Conservation (phyloP, 2,329 filamentous ascomycete genomes). For the Apiospora phragmitis region DNA sequence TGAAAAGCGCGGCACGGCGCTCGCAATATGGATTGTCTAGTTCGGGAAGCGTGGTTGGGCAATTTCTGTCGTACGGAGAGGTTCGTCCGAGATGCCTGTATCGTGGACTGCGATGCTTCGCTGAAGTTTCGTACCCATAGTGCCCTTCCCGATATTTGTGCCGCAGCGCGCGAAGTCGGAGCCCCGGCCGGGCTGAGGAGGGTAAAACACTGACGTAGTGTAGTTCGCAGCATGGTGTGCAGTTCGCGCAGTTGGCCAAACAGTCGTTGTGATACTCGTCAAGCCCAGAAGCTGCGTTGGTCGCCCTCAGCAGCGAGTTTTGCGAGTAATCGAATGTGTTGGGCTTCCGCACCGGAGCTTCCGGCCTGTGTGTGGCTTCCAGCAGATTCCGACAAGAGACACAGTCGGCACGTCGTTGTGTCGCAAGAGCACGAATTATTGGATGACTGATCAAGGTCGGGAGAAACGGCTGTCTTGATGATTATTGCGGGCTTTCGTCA, state of each 20-base stretch:
- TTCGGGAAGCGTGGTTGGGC: background rate
- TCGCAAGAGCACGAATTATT: background rate
- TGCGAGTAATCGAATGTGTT: background rate
- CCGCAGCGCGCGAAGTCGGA: background rate
- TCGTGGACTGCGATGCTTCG: background rate
- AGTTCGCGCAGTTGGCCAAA: background rate
- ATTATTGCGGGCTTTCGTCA: background rate
- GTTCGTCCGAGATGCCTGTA: background rate
- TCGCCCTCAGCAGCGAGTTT: background rate
- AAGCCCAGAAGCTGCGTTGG: background rate
- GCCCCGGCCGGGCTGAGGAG: background rate
- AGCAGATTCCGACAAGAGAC: background rate
- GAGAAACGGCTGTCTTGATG: background rate
- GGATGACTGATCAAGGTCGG: background rate
- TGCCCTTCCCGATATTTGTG: background rate
- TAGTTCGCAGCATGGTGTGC: slow-evolving; percentile 5
- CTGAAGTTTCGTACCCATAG: background rate
- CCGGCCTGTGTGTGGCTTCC: background rate
- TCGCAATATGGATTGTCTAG: background rate
- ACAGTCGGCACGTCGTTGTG: background rate
- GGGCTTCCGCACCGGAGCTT: background rate
- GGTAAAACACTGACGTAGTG: background rate
- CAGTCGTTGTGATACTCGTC: background rate
- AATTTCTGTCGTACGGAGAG: background rate
- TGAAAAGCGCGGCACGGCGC: background rate